Evolutionary conservation across 164 flowering plant species (phyloP).

Genomic region (Liquidambar formosana): DNA sequence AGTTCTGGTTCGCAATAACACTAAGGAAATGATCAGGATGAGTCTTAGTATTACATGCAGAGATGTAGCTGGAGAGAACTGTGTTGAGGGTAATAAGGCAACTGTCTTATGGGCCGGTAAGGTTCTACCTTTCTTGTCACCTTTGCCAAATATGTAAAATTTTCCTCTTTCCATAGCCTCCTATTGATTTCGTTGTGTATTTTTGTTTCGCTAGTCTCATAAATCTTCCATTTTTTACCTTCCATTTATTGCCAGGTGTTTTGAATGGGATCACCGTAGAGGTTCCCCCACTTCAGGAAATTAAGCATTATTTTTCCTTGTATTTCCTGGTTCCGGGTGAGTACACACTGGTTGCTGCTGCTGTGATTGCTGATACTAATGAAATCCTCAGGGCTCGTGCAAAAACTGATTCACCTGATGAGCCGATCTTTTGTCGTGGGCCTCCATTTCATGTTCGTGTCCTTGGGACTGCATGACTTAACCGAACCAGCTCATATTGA

Average conservation of each 20-base stretch:
- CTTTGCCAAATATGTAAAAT: background rate
- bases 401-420: slow-evolving; percentile 63
- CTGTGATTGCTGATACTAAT: slow-evolving; percentile 83
- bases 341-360: slow-evolving; percentile 89
- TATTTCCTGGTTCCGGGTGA: slow-evolving; percentile 96
- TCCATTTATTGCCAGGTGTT: slow-evolving; percentile 45
- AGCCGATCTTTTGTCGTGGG: slow-evolving; percentile 91
- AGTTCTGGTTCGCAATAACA: slow-evolving; percentile 92
- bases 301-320: slow-evolving; percentile 71
- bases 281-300: slow-evolving; percentile 85
- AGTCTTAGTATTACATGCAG: slow-evolving; percentile 82
- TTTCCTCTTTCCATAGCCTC: background rate
- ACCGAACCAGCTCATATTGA: too few species aligned
- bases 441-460: slow-evolving; percentile 91
- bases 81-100: slow-evolving; percentile 74
- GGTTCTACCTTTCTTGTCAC: slow-evolving; percentile 9
- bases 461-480: slow-evolving; percentile 49
- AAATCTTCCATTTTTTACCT: background rate
- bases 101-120: slow-evolving; percentile 95
- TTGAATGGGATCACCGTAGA: slow-evolving; percentile 73
- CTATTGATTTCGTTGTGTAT: background rate
- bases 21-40: slow-evolving; percentile 75
- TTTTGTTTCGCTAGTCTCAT: background rate
- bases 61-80: slow-evolving; percentile 96
- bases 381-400: slow-evolving; percentile 91